phyloP scores from a whole-genome alignment of 495 filamentous ascomycete genomes.

The Oleoguttula mirabilis region DNA sequence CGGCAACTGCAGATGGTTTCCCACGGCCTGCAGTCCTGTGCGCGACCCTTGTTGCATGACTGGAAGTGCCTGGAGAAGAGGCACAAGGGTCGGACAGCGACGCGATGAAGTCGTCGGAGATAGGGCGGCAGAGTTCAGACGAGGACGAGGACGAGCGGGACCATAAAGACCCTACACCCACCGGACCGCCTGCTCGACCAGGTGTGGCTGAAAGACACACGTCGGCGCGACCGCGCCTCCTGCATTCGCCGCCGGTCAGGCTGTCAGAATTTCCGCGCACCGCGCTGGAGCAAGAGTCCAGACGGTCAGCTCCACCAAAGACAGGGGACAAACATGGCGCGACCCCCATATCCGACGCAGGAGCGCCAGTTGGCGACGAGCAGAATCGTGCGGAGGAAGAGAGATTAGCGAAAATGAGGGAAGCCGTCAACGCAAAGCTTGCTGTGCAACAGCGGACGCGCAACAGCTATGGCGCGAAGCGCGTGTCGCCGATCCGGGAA shows the following conservation, averaged over 20 bases:
- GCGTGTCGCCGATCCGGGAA: slow-evolving; percentile 30
- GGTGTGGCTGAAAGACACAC: neutral
- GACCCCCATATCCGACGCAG: too few relatives aligned
- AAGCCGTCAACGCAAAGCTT: slow-evolving; percentile 27
- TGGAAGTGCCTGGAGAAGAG: neutral
- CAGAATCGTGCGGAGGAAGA: slow-evolving; percentile 8
- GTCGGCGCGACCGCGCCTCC: neutral
- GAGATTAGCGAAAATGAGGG: slow-evolving; percentile 25
- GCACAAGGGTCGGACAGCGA: neutral
- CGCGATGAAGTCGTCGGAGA: slow-evolving; percentile 3
- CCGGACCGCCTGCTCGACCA: neutral
- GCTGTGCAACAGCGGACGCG: slow-evolving; percentile 18
- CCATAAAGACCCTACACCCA: neutral
- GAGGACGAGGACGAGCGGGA: slow-evolving; percentile 1
- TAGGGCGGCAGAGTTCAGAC: neutral
- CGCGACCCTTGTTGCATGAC: neutral
- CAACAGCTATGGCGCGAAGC: slow-evolving; percentile 17
- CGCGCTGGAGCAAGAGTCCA: too few relatives aligned
- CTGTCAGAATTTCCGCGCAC: slow-evolving; percentile 6
- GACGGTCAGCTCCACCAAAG: too few relatives aligned
- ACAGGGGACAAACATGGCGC: too few relatives aligned
- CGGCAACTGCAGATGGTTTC: too few relatives aligned
- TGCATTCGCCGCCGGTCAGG: slow-evolving; percentile 2
- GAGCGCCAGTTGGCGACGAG: neutral
- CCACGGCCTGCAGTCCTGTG: too few relatives aligned